These are phyloP conservation scores for Colletotrichum euphorbiae DNA, from an alignment of 2,329 filamentous ascomycete species.

Conservation along the genomic window DNA sequence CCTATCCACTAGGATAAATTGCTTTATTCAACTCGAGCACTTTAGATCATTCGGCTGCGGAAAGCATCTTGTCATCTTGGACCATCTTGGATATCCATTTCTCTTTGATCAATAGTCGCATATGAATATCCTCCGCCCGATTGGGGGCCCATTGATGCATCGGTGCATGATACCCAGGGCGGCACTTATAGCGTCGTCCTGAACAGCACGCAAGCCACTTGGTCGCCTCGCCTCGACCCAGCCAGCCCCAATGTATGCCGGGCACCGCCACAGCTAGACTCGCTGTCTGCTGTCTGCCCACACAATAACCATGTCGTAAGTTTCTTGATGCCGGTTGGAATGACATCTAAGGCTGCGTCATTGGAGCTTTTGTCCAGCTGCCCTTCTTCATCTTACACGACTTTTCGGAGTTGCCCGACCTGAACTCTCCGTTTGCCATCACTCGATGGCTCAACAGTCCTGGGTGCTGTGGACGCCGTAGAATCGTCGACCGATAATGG, in stretches of 20 bases:
- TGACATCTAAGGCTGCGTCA: background rate
- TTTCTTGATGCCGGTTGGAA: background rate
- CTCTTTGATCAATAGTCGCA: background rate
- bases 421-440: no score
- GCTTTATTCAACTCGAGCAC: background rate
- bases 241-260: background rate
- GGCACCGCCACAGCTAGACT: background rate
- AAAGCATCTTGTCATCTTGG: background rate
- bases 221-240: background rate
- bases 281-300: slow-evolving; percentile 11
- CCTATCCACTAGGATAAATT: background rate
- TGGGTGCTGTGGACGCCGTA: no score
- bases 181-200: no score
- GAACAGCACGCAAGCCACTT: background rate
- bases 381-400: background rate
- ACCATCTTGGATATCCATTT: background rate
- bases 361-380: background rate
- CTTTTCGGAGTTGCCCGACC: no score
- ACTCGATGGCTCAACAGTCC: no score
- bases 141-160: no score
- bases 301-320: slow-evolving; percentile 2
- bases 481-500: no score
- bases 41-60: background rate
- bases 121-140: no score
- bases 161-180: no score